phyloP scores from a whole-genome alignment of 371 early-diverging fungal species.

The Sporodiniella umbellata region DNA sequence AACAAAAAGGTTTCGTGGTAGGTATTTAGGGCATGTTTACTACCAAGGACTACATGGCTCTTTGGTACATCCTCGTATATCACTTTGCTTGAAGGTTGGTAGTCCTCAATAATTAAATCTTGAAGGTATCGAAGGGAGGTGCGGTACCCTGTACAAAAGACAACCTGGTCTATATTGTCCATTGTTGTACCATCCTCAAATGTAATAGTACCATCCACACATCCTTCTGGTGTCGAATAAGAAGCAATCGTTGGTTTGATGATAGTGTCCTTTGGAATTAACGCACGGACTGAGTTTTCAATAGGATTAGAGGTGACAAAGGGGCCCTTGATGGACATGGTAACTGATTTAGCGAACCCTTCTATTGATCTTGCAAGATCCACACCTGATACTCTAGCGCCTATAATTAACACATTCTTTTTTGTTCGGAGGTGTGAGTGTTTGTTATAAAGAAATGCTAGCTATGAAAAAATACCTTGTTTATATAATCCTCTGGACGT shows the following conservation, averaged over 20 bases:
- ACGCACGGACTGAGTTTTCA: conserved; percentile 16
- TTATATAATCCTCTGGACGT: conserved; percentile 25
- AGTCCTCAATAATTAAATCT: conserved; percentile 10
- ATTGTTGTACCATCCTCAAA: conserved; percentile 59
- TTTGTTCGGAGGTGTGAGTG: not conserved
- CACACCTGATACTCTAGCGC: conserved; percentile 36
- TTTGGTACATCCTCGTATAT: conserved; percentile 9
- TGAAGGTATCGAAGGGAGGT: conserved; percentile 51
- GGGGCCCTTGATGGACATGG: conserved; percentile 27
- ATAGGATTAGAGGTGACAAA: conserved; percentile 11
- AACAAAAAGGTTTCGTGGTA: conserved; percentile 34
- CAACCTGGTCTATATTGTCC: conserved; percentile 52
- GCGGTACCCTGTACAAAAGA: conserved; percentile 66
- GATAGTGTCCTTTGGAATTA: conserved; percentile 15
- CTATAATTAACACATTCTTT: conserved; percentile 39
- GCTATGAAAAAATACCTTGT: conserved; percentile 27
- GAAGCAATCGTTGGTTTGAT: conserved; percentile 18
- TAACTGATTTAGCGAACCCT: conserved; percentile 24
- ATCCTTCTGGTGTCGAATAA: conserved; percentile 22
- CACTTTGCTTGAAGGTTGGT: not conserved
- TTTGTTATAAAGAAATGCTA: no score
- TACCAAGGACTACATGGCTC: conserved; percentile 7
- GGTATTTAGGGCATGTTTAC: conserved; percentile 19
- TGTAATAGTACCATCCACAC: conserved; percentile 25
- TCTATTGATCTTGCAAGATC: conserved; percentile 31